Conservation (phyloP, 2,329 filamentous ascomycete genomes). For the Geosmithia putterillii region DNA sequence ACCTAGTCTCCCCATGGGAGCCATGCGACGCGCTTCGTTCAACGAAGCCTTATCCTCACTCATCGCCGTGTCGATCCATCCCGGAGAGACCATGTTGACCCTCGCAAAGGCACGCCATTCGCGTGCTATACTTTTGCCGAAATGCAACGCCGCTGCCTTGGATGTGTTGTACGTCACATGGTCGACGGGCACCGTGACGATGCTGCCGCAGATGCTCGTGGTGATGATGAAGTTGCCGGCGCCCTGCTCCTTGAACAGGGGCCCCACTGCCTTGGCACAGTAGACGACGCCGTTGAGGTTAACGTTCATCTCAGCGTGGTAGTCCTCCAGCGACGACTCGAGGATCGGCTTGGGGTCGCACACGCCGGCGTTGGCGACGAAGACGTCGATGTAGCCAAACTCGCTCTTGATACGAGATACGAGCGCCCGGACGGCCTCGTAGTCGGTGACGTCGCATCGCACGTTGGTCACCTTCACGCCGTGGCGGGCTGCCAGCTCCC, state of each 20-base stretch:
- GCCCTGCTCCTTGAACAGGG: slow-evolving; percentile 18
- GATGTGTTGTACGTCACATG: slow-evolving; percentile 27
- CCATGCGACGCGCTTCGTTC: slow-evolving; percentile 13
- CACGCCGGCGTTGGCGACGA: slow-evolving; percentile 29
- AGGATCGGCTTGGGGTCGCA: slow-evolving; percentile 20
- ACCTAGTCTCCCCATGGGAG: slow-evolving; percentile 15
- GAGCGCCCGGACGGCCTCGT: slow-evolving; percentile 13
- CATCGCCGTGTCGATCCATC: slow-evolving; percentile 9
- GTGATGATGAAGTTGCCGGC: slow-evolving; percentile 25
- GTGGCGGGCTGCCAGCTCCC: background rate
- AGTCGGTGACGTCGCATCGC: slow-evolving; percentile 20
- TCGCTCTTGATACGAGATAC: slow-evolving; percentile 17
- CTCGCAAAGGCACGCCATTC: slow-evolving; percentile 62
- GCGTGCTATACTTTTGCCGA: slow-evolving; percentile 50
- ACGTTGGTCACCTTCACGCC: background rate
- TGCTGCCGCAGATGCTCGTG: slow-evolving; percentile 22
- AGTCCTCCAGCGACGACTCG: slow-evolving; percentile 24
- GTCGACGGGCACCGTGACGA: slow-evolving; percentile 13
- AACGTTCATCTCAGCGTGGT: slow-evolving; percentile 26
- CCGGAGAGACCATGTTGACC: slow-evolving; percentile 56
- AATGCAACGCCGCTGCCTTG: slow-evolving; percentile 25
- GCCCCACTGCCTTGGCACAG: slow-evolving; percentile 26
- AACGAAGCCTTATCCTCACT: slow-evolving; percentile 9
- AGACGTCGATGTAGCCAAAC: slow-evolving; percentile 18
- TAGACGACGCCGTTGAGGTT: slow-evolving; percentile 25